Evolutionary conservation across 2,329 filamentous ascomycete species (phyloP).

Genomic region (Colletotrichum kahawae): DNA sequence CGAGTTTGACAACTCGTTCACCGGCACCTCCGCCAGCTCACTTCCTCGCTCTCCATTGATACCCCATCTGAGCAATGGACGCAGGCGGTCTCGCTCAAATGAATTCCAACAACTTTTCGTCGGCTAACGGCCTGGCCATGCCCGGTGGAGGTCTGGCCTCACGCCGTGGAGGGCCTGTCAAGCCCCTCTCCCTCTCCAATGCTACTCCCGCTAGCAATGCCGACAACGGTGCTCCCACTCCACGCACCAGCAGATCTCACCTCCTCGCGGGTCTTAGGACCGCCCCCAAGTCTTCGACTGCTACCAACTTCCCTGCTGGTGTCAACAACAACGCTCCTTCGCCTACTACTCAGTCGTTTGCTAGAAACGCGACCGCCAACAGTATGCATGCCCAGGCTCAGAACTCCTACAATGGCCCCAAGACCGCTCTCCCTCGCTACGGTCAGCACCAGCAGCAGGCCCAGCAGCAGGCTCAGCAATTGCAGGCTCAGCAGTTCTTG

Average conservation of each 20-base stretch:
- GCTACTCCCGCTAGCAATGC: slow-evolving; percentile 72
- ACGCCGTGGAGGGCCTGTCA: slow-evolving; percentile 83
- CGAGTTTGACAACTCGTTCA: slow-evolving; percentile 12
- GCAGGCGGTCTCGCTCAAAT: slow-evolving; percentile 99
- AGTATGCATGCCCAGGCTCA: slow-evolving; percentile 50
- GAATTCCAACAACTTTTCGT: slow-evolving; percentile 83
- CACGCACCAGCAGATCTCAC: slow-evolving; percentile 93
- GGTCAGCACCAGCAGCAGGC: slow-evolving; percentile 34
- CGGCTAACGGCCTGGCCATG: slow-evolving; percentile 75
- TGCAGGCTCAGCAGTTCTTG: slow-evolving; percentile 22
- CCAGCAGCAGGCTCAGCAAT: slow-evolving; percentile 3
- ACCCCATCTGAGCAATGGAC: slow-evolving; percentile 70
- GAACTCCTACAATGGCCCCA: slow-evolving; percentile 55
- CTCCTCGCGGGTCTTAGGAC: slow-evolving; percentile 92
- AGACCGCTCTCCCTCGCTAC: slow-evolving; percentile 62
- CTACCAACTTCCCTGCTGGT: slow-evolving; percentile 69
- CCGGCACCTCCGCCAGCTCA: slow-evolving; percentile 2
- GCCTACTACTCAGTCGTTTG: slow-evolving; percentile 48
- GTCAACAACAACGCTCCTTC: slow-evolving; percentile 56
- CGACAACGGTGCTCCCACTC: slow-evolving; percentile 76
- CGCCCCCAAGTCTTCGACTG: slow-evolving; percentile 84
- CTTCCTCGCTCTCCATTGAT: background rate
- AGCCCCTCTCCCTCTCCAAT: slow-evolving; percentile 81
- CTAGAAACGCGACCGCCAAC: slow-evolving; percentile 48
- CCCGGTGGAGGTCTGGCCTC: slow-evolving; percentile 84